phyloP scores from a whole-genome alignment of 2,329 filamentous ascomycete genomes.

The Xylaria sp. region DNA sequence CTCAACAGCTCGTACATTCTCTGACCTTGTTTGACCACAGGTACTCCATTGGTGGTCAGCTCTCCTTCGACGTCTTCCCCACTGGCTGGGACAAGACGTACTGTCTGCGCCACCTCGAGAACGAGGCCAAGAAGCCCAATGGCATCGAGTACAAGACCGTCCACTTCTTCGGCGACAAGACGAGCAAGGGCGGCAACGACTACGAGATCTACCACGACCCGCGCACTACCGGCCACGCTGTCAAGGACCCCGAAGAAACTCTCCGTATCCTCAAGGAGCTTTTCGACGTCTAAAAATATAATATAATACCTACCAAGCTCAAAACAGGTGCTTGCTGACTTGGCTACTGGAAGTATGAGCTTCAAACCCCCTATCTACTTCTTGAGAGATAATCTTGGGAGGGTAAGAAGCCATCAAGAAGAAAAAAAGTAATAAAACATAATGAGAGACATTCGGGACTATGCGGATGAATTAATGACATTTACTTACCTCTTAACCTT shows the following conservation, averaged over 20 bases:
- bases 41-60: slow-evolving; percentile 92
- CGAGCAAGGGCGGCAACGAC: slow-evolving; percentile 84
- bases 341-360: no score
- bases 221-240: slow-evolving; percentile 79
- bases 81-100: slow-evolving; percentile 98
- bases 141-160: slow-evolving; percentile 77
- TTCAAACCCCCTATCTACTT: neutral
- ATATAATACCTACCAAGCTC: neutral
- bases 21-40: slow-evolving; percentile 37
- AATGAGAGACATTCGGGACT: neutral
- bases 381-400: neutral
- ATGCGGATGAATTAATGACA: neutral
- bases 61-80: slow-evolving; percentile 98
- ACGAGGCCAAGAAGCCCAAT: slow-evolving; percentile 64
- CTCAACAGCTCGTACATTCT: neutral
- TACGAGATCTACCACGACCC: slow-evolving; percentile 85
- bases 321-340: no score
- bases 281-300: slow-evolving; percentile 56
- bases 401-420: neutral
- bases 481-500: neutral
- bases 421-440: neutral
- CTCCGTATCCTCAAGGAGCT: slow-evolving; percentile 72
- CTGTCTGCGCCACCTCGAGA: slow-evolving; percentile 81
- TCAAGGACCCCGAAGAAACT: slow-evolving; percentile 77
- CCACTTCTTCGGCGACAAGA: slow-evolving; percentile 99